phyloP scores from a whole-genome alignment of 352 stramenopile species.

The Thraustochytrium sp. region DNA sequence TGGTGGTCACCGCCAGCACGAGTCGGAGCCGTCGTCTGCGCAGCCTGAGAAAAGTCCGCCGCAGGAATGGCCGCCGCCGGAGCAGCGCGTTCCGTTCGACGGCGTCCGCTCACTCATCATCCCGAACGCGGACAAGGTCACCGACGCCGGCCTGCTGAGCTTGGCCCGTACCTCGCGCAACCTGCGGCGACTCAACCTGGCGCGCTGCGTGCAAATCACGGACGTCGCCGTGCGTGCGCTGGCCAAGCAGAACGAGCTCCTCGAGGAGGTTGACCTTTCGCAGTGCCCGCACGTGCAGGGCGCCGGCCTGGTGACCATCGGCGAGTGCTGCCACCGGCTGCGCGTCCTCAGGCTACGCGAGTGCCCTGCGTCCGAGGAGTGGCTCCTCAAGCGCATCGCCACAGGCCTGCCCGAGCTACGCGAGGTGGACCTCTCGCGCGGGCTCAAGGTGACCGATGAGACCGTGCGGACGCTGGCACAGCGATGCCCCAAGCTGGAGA shows the following conservation, averaged over 20 bases:
- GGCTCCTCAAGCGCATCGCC: slow-evolving; percentile 28
- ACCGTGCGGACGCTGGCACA: slow-evolving; percentile 66
- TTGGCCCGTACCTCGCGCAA: not conserved
- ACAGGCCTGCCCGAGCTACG: slow-evolving; percentile 23
- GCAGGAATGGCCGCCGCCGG: not conserved
- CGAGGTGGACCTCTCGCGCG: slow-evolving; percentile 12
- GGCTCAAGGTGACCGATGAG: slow-evolving; percentile 63
- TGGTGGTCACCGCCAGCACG: no score
- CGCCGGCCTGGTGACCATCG: slow-evolving; percentile 55
- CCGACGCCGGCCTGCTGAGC: not conserved
- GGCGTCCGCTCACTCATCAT: slow-evolving; percentile 26
- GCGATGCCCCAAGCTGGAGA: slow-evolving; percentile 59
- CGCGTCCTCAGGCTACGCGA: slow-evolving; percentile 59
- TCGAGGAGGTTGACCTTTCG: slow-evolving; percentile 54
- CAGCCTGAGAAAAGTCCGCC: no score
- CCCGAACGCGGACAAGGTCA: not conserved
- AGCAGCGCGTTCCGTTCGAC: not conserved
- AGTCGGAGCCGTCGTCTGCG: no score
- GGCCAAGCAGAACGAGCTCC: slow-evolving; percentile 52
- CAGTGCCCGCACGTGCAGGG: slow-evolving; percentile 56
- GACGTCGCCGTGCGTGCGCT: slow-evolving; percentile 52
- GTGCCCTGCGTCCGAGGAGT: slow-evolving; percentile 52
- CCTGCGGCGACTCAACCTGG: slow-evolving; percentile 13
- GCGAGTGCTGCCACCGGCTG: slow-evolving; percentile 54
- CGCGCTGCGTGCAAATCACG: slow-evolving; percentile 51